Percentiles rank a stretch among this genome's conserved stretches.
Conservation (phyloP, 306 rosid genomes). For the Lathyrus oleraceus region DNA sequence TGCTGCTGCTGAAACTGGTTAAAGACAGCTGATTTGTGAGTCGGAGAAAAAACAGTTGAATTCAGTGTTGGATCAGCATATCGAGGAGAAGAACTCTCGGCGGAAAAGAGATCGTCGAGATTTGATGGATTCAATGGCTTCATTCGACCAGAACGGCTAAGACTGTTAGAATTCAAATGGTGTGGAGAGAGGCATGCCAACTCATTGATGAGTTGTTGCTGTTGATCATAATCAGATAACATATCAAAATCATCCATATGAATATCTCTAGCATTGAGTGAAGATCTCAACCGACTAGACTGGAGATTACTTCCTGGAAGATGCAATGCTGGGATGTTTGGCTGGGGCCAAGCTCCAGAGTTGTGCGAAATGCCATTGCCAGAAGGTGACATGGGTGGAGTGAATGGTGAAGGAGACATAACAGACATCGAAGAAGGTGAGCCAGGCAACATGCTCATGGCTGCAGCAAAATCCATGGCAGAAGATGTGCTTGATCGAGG, state of each 20-base stretch:
- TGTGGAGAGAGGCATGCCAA: conserved; percentile 67
- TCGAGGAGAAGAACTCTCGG: conserved; percentile 85
- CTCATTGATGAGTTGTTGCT: conserved; percentile 76
- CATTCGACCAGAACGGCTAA: conserved; percentile 79
- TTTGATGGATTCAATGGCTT: conserved; percentile 74
- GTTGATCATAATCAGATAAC: conserved; percentile 76
- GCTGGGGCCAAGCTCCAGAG: conserved; percentile 82
- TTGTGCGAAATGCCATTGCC: conserved; percentile 78
- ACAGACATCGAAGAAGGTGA: conserved; percentile 86
- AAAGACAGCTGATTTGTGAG: conserved; percentile 81
- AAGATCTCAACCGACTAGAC: conserved; percentile 89
- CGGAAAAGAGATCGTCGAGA: conserved; percentile 86
- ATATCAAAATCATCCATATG: conserved; percentile 63
- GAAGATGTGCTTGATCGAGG: conserved; percentile 82
- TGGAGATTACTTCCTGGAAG: conserved; percentile 85
- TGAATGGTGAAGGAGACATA: conserved; percentile 83
- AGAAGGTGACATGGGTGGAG: conserved; percentile 91
- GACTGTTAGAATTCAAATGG: conserved; percentile 55
- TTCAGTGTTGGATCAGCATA: conserved; percentile 70
- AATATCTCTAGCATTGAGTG: conserved; percentile 83
- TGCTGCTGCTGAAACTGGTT: conserved; percentile 95
- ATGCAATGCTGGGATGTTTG: conserved; percentile 87
- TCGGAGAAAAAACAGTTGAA: conserved; percentile 79
- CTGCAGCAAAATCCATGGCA: conserved; percentile 88
- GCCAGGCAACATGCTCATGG: conserved; percentile 86